Base-by-base conservation (phyloP, 495 filamentous ascomycete genomes). In the Penicillium manginii region DNA sequence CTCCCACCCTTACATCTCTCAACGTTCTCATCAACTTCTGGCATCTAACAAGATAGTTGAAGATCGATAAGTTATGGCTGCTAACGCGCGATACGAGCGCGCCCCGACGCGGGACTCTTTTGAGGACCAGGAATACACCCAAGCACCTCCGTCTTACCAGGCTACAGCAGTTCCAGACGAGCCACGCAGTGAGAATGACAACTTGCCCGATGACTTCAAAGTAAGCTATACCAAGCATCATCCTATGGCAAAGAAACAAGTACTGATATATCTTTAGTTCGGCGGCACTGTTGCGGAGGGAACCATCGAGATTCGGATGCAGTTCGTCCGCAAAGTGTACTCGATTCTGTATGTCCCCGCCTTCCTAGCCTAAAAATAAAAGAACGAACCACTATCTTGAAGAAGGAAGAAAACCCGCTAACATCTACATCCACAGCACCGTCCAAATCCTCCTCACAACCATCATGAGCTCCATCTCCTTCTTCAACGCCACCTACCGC, bases 141-240 rank as follows among this genome's bases (percentile, higher is more conserved):
- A 94, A 70, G 81, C 93, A 62, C 94, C 94, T 60, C 94, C 94
- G 6, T 91, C 62, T 78, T 89, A 68, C 75, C 82, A 70, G 82
- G 83, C 66, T 53, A 77, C 76, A 21, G 71, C 69, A 11, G 68
- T 73, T 15, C 63, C 73, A 9, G 68, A 74, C n/a, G 81, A 87
- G 53, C 88, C 94, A 60, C 88, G 83, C 71, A 86, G 85, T 70
- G 91, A 96, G 67, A 89, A 93, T 72, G 92, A 97, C 70, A 88
- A 92, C 63, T 70, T 98, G 45, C 94, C 94, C 4, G 94, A 98
- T 82, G 94, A 98, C 78, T 98, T 98, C 83, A 98, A 96, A 80
- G 89, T 89, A 70, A 35, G 68, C 55, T 11, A 45, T 21, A 2
- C n/a, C 8, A 12, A 6, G n/a, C 19, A 11, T 21, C 6, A n/a